Conservation (phyloP, 805 yeast genomes). For the Maudiozyma turicensis region DNA sequence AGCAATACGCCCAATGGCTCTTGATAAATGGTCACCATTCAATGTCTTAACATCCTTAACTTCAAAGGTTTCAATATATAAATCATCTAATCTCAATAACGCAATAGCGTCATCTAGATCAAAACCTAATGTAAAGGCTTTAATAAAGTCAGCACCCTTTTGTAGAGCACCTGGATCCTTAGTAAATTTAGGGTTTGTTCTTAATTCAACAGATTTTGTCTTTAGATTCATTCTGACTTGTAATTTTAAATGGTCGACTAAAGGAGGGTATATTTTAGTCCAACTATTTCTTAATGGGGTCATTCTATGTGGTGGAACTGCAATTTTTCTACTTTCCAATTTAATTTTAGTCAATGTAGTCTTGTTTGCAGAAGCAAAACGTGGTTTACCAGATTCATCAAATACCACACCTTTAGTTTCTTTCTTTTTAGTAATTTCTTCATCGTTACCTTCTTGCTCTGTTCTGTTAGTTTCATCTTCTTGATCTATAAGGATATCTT, state of each 20-base stretch:
- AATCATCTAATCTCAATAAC: constrained; percentile 82
- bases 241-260: constrained; percentile 87
- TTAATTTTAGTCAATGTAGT: constrained; percentile 55
- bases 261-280: constrained; percentile 91
- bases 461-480: constrained; percentile 7
- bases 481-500: constrained; percentile 32
- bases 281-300: constrained; percentile 83
- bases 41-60: constrained; percentile 93
- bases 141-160: constrained; percentile 94
- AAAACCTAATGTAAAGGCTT: constrained; percentile 92
- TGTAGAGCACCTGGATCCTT: constrained; percentile 91
- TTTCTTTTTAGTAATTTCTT: constrained; percentile 17
- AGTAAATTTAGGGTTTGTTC: constrained; percentile 69
- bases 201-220: constrained; percentile 78
- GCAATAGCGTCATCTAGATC: constrained; percentile 97
- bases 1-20: constrained; percentile 99
- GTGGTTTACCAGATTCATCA: constrained; percentile 84
- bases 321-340: constrained; percentile 76
- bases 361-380: constrained; percentile 62
- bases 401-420: constrained; percentile 29
- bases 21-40: constrained; percentile 89
- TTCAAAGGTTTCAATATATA: constrained; percentile 94
- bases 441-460: constrained; percentile 18
- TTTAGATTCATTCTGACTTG: constrained; percentile 93
- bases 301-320: constrained; percentile 97